Evolutionary conservation across 2,329 filamentous ascomycete species (phyloP).

Genomic region (Claviceps monticola): DNA sequence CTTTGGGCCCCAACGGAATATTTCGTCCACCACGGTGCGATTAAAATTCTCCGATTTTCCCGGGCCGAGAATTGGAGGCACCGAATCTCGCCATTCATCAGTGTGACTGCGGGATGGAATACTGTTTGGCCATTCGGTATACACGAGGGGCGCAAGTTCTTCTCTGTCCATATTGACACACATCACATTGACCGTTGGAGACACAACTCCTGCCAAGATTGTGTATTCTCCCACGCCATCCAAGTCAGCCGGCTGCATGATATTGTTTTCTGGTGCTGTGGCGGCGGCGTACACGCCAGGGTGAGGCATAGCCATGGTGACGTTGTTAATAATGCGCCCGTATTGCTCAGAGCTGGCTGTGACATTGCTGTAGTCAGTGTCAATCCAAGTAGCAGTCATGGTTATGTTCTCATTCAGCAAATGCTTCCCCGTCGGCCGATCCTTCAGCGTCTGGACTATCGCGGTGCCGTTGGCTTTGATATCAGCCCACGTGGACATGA

Average conservation of each 20-base stretch:
- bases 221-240: slow-evolving; percentile 55
- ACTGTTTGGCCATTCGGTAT: slow-evolving; percentile 41
- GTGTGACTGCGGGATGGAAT: slow-evolving; percentile 19
- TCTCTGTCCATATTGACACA: slow-evolving; percentile 50
- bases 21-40: slow-evolving; percentile 48
- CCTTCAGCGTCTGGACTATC: slow-evolving; percentile 19
- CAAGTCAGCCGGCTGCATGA: slow-evolving; percentile 54
- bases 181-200: slow-evolving; percentile 56
- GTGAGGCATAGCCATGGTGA: slow-evolving; percentile 67
- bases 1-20: slow-evolving; percentile 52
- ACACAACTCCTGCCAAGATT: slow-evolving; percentile 54
- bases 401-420: slow-evolving; percentile 62
- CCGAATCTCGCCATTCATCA: slow-evolving; percentile 23
- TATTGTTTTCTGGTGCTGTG: slow-evolving; percentile 43
- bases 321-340: slow-evolving; percentile 55
- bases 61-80: slow-evolving; percentile 15
- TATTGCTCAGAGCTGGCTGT: slow-evolving; percentile 32
- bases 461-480: slow-evolving; percentile 30
- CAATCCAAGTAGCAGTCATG: slow-evolving; percentile 54
- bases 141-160: slow-evolving; percentile 53
- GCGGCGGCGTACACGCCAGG: slow-evolving; percentile 52
- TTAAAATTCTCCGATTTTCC: slow-evolving; percentile 30
- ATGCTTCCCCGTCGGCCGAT: slow-evolving; percentile 46
- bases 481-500: slow-evolving; percentile 40
- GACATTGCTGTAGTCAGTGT: slow-evolving; percentile 38